Percentiles rank a stretch among this genome's conserved stretches.
These are phyloP conservation scores for Cordia subcordata DNA, from an alignment of 257 asterid species.

Conservation along the genomic window DNA sequence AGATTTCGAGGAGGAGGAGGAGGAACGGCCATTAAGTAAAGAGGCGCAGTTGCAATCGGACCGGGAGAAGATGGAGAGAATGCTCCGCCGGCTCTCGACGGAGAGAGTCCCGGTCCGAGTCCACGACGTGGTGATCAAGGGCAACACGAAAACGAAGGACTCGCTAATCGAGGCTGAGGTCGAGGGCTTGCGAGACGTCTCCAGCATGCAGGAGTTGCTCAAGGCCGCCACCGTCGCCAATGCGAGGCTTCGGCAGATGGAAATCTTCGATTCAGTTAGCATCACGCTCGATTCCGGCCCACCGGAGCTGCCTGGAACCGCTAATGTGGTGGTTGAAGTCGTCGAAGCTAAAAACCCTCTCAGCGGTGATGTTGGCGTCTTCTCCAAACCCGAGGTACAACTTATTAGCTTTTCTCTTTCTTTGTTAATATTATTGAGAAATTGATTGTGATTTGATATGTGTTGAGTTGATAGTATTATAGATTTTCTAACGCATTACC, in stretches of 20 bases:
- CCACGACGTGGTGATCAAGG: conserved; percentile 82
- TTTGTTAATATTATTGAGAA: not conserved
- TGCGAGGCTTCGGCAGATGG: conserved; percentile 55
- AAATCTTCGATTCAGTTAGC: conserved; percentile 68
- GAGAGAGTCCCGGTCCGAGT: conserved; percentile 73
- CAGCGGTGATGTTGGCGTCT: conserved; percentile 67
- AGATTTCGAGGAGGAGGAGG: conserved; percentile 29
- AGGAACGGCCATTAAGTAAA: not conserved
- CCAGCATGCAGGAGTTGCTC: conserved; percentile 65
- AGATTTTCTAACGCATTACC: not conserved
- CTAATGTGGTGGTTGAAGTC: conserved; percentile 75
- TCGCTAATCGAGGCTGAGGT: conserved; percentile 61
- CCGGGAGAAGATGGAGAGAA: conserved; percentile 44
- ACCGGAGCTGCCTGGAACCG: conserved; percentile 85
- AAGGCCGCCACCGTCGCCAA: conserved; percentile 55
- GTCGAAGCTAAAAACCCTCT: conserved; percentile 53
- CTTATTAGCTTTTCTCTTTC: not conserved
- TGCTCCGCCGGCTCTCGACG: conserved; percentile 51
- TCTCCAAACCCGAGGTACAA: conserved; percentile 75
- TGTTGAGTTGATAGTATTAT: not conserved
- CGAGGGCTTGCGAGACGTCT: conserved; percentile 46
- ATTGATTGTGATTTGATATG: not conserved
- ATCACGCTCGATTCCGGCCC: conserved; percentile 87
- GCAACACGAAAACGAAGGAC: conserved; percentile 75
- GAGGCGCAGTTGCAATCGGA: conserved; percentile 18